Percentiles rank a stretch among this genome's conserved stretches.
Evolutionary conservation across 2,329 filamentous ascomycete genomes (phyloP).

Genomic region (Colletotrichum limetticola): DNA sequence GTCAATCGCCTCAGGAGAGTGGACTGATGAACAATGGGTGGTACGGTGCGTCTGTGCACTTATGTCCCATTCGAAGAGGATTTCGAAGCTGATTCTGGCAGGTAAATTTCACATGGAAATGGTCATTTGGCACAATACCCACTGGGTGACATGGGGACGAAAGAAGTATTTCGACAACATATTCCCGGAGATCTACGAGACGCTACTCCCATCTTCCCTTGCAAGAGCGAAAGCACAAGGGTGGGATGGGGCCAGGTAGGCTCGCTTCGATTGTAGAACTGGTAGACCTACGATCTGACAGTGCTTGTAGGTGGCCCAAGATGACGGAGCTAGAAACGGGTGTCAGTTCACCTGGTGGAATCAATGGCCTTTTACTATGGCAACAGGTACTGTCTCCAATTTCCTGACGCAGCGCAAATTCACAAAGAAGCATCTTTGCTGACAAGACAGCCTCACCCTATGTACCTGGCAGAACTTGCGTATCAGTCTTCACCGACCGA

Average conservation of each 20-base stretch:
- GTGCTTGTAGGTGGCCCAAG: constrained; percentile 52
- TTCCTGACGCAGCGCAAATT: neutral
- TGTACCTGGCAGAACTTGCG: constrained; percentile 67
- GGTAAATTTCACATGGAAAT: constrained; percentile 57
- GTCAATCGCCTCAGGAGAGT: constrained; percentile 54
- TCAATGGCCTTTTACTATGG: constrained; percentile 71
- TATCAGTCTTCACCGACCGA: constrained; percentile 39
- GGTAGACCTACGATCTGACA: neutral
- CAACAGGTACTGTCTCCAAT: constrained; percentile 53
- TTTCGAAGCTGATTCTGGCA: constrained; percentile 40
- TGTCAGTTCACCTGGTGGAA: constrained; percentile 58
- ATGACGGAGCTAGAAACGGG: constrained; percentile 59
- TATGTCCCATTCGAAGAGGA: constrained; percentile 19
- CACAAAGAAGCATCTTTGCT: neutral
- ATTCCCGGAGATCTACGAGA: constrained; percentile 43
- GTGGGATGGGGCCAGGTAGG: constrained; percentile 42
- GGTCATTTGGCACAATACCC: constrained; percentile 53
- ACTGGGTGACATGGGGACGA: constrained; percentile 53
- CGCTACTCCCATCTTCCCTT: constrained; percentile 39
- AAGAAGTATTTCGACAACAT: constrained; percentile 48
- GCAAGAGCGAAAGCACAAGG: constrained; percentile 42
- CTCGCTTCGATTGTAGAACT: no score
- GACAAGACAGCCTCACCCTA: constrained; percentile 57
- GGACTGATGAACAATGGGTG: constrained; percentile 54
- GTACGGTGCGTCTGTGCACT: constrained; percentile 45